phyloP scores from a whole-genome alignment of 805 yeast genomes.

The Kazachstania africana region DNA sequence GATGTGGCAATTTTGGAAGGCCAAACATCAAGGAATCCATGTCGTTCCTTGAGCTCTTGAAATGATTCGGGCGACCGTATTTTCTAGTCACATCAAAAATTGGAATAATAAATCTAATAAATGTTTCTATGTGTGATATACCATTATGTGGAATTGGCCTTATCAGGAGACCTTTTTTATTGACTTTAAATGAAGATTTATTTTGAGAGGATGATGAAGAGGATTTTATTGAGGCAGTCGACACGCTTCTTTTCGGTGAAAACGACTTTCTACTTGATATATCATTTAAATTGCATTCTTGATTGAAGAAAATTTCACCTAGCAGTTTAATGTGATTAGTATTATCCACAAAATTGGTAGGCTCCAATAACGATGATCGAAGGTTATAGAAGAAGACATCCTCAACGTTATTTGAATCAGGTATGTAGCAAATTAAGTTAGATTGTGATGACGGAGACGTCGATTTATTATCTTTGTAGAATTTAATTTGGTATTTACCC shows the following conservation, averaged over 20 bases:
- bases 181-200: constrained; percentile 3
- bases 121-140: constrained; percentile 53
- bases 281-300: constrained; percentile 1
- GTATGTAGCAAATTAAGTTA: constrained; percentile 20
- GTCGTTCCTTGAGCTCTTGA: constrained; percentile 42
- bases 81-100: constrained; percentile 52
- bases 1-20: constrained; percentile 60
- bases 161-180: constrained; percentile 28
- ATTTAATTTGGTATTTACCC: constrained; percentile 19
- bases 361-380: constrained; percentile 3
- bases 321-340: constrained; percentile 12
- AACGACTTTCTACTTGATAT: constrained; percentile 5
- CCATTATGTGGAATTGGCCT: constrained; percentile 63
- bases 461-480: constrained; percentile 20
- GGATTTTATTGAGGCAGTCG: constrained; percentile 4
- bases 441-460: constrained; percentile 11
- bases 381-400: constrained; percentile 18
- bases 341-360: constrained; percentile 5
- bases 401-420: constrained; percentile 18
- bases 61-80: constrained; percentile 62
- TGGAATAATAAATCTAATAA: constrained; percentile 56
- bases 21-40: constrained; percentile 51
- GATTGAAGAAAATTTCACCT: constrained; percentile 12
- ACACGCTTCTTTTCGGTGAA: constrained; percentile 9
- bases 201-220: constrained; percentile 2